Conservation (phyloP, 306 rosid species). For the Medicago ruthenica region DNA sequence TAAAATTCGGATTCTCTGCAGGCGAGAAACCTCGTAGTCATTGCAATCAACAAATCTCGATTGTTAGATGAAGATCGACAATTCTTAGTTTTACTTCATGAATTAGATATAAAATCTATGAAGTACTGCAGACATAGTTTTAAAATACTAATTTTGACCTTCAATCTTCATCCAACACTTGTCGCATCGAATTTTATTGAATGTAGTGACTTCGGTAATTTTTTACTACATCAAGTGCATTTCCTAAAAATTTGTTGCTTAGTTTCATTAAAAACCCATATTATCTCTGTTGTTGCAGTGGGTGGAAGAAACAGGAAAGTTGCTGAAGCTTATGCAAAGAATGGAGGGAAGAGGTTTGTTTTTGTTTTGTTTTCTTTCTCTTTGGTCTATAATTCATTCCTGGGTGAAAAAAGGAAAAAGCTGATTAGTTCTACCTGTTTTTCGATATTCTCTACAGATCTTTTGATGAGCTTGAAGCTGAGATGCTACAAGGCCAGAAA, state of each 20-base stretch:
- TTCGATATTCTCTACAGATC: slow-evolving; percentile 59
- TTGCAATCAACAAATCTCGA: background rate
- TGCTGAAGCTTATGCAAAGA: slow-evolving; percentile 90
- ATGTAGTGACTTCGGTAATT: background rate
- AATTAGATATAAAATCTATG: too few relatives aligned
- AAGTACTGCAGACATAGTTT: background rate
- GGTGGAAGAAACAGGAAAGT: slow-evolving; percentile 98
- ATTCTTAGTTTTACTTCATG: background rate
- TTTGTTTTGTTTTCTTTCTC: slow-evolving; percentile 27
- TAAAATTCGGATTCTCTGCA: too few relatives aligned
- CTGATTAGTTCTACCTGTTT: slow-evolving; percentile 7
- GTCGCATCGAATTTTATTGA: background rate
- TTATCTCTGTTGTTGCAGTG: slow-evolving; percentile 58
- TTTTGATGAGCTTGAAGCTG: slow-evolving; percentile 91
- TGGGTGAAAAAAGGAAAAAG: background rate
- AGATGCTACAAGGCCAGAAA: slow-evolving; percentile 96
- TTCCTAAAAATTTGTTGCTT: background rate
- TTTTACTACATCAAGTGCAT: background rate
- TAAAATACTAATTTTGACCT: background rate
- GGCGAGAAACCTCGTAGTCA: background rate
- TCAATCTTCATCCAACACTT: background rate
- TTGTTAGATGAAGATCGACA: background rate
- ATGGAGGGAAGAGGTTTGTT: slow-evolving; percentile 76
- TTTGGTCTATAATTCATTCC: slow-evolving; percentile 37
- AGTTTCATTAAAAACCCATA: slow-evolving; percentile 35